These are phyloP conservation scores for Neurospora sp. DNA, from an alignment of 495 filamentous ascomycete species.

Conservation along the genomic window DNA sequence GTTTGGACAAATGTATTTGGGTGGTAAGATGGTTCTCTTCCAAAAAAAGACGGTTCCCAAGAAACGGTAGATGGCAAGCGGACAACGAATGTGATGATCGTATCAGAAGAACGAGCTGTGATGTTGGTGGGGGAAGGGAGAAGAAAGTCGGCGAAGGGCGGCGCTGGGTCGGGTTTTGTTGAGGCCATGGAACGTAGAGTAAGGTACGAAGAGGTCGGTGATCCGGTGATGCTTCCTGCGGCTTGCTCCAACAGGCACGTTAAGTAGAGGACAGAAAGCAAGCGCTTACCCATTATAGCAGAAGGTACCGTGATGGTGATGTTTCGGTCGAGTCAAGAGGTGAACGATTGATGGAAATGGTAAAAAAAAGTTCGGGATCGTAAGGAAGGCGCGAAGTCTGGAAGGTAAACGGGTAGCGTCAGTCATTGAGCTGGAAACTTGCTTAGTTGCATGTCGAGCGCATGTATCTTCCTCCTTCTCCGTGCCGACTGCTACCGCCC, in stretches of 20 bases:
- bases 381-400: constrained; percentile 22
- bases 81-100: constrained; percentile 13
- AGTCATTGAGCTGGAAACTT: constrained; percentile 7
- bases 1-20: constrained; percentile 26
- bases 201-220: constrained; percentile 14
- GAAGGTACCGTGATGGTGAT: constrained; percentile 1
- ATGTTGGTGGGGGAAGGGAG: constrained; percentile 8
- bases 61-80: constrained; percentile 23
- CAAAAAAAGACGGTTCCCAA: constrained; percentile 23
- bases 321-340: background rate
- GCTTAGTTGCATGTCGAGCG: background rate
- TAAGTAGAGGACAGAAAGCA: constrained; percentile 21
- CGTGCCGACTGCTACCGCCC: background rate
- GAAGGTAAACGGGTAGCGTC: constrained; percentile 10
- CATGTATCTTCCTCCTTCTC: background rate
- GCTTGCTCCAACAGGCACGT: constrained; percentile 17
- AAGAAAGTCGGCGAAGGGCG: background rate
- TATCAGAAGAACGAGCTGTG: constrained; percentile 11
- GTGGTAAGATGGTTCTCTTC: constrained; percentile 20
- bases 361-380: constrained; percentile 1
- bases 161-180: constrained; percentile 8
- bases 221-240: constrained; percentile 20
- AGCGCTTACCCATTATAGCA: constrained; percentile 42
- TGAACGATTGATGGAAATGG: background rate
- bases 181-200: constrained; percentile 1